These are phyloP conservation scores for Boletus patriciae DNA, from an alignment of 768 basidiomycete species.

Conservation along the genomic window DNA sequence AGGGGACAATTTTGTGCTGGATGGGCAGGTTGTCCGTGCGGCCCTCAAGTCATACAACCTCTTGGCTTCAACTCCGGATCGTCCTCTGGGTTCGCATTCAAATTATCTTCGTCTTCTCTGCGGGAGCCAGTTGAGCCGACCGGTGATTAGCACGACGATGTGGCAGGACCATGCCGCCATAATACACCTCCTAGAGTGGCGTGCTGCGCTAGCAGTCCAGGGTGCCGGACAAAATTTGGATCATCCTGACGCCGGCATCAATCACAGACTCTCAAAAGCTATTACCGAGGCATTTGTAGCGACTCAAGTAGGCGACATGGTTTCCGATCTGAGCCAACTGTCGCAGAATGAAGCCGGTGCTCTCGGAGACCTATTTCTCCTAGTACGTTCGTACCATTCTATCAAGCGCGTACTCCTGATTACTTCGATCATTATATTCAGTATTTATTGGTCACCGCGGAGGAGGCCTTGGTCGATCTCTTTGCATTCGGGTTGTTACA, in stretches of 20 bases:
- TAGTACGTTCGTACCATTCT: slow-evolving; percentile 18
- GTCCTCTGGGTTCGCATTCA: slow-evolving; percentile 17
- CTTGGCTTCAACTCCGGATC: slow-evolving; percentile 33
- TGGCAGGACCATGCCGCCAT: slow-evolving; percentile 42
- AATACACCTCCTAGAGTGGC: slow-evolving; percentile 58
- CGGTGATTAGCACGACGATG: slow-evolving; percentile 22
- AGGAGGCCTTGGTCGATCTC: slow-evolving; percentile 56
- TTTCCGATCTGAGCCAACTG: slow-evolving; percentile 33
- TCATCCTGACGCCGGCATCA: slow-evolving; percentile 49
- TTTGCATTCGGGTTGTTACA: slow-evolving; percentile 53
- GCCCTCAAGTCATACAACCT: slow-evolving; percentile 61
- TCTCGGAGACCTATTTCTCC: slow-evolving; percentile 29
- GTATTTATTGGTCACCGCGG: slow-evolving; percentile 62
- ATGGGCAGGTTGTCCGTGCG: slow-evolving; percentile 70
- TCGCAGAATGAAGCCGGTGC: slow-evolving; percentile 17
- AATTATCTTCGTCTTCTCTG: slow-evolving; percentile 57
- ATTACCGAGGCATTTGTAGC: slow-evolving; percentile 72
- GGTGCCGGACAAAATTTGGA: slow-evolving; percentile 39
- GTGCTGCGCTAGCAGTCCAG: slow-evolving; percentile 61
- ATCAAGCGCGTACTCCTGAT: neutral
- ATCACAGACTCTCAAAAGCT: slow-evolving; percentile 59
- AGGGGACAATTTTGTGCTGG: slow-evolving; percentile 78
- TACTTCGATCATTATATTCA: slow-evolving; percentile 23
- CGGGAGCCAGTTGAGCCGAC: slow-evolving; percentile 11
- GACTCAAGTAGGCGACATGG: slow-evolving; percentile 49